Conservation (phyloP, 345 rosid species). For the Theobroma cacao region DNA sequence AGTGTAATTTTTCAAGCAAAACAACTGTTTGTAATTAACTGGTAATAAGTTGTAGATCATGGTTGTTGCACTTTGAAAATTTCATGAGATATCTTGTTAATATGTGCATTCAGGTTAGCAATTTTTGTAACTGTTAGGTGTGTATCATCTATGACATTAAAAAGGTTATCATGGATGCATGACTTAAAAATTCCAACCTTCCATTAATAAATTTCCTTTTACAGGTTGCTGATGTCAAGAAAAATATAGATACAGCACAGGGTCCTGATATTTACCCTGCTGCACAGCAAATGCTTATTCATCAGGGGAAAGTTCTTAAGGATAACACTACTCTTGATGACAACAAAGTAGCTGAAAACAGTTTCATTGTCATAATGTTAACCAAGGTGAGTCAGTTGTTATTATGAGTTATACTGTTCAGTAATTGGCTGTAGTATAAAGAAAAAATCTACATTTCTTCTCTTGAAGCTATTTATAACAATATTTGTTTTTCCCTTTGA, state of each 20-base stretch:
- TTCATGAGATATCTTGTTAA: neutral
- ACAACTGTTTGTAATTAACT: too few species aligned
- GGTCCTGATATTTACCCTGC: conserved; percentile 48
- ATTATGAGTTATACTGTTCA: too few species aligned
- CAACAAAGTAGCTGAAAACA: conserved; percentile 55
- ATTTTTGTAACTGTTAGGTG: neutral
- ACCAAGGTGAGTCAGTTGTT: conserved; percentile 35
- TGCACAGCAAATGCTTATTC: conserved; percentile 52
- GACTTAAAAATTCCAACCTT: neutral
- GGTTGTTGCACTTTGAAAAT: too few species aligned
- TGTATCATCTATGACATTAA: neutral
- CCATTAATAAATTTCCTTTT: neutral
- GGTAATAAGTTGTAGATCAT: too few species aligned
- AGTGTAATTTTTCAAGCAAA: too few species aligned
- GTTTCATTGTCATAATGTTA: conserved; percentile 56
- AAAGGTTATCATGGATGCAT: neutral
- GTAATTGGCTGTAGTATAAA: too few species aligned
- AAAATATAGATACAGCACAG: conserved; percentile 42
- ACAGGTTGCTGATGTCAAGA: conserved; percentile 52
- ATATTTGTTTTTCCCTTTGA: too few species aligned
- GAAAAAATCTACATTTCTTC: neutral
- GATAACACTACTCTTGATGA: conserved; percentile 51
- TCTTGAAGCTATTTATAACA: neutral
- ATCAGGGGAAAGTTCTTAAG: conserved; percentile 57
- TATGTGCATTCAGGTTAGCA: neutral